Percentiles rank a stretch among this genome's conserved stretches.
Evolutionary conservation across 2,329 filamentous ascomycete genomes (phyloP).

Genomic region (Aspergillus luchuensis): DNA sequence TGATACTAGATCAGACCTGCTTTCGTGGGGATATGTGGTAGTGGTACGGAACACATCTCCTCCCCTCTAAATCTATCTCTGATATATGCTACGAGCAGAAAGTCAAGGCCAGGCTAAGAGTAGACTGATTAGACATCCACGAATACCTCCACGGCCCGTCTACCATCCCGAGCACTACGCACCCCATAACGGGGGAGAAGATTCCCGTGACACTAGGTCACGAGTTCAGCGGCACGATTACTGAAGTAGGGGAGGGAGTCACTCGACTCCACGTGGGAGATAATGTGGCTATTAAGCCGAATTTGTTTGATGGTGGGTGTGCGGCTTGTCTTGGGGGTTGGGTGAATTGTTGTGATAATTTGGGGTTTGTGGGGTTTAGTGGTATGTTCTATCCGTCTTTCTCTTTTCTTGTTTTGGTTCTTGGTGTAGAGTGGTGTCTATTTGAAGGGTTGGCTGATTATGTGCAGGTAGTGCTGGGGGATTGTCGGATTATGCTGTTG

Average conservation of each 20-base stretch:
- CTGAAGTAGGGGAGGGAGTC: conserved; percentile 59
- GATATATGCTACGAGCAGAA: not conserved
- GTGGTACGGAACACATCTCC: conserved; percentile 21
- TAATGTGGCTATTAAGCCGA: conserved; percentile 62
- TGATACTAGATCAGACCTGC: conserved; percentile 31
- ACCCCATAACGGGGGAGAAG: conserved; percentile 59
- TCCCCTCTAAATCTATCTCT: not conserved
- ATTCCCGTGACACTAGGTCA: conserved; percentile 65
- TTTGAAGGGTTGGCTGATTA: not conserved
- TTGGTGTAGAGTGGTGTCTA: not conserved
- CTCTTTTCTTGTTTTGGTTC: not conserved
- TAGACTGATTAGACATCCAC: conserved; percentile 46
- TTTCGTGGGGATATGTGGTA: conserved; percentile 41
- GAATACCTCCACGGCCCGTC: conserved; percentile 55
- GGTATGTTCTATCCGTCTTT: conserved; percentile 23
- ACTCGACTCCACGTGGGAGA: conserved; percentile 55
- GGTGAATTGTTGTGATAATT: conserved; percentile 61
- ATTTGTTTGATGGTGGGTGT: conserved; percentile 60
- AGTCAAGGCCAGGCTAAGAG: not conserved
- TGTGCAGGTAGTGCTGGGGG: conserved; percentile 29
- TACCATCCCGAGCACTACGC: conserved; percentile 54
- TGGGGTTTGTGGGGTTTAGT: conserved; percentile 57
- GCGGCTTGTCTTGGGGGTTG: conserved; percentile 55
- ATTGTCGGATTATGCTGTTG: conserved; percentile 31
- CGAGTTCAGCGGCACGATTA: conserved; percentile 64